Conservation (phyloP, 441 rosid species). For the Syzygium malaccense region DNA sequence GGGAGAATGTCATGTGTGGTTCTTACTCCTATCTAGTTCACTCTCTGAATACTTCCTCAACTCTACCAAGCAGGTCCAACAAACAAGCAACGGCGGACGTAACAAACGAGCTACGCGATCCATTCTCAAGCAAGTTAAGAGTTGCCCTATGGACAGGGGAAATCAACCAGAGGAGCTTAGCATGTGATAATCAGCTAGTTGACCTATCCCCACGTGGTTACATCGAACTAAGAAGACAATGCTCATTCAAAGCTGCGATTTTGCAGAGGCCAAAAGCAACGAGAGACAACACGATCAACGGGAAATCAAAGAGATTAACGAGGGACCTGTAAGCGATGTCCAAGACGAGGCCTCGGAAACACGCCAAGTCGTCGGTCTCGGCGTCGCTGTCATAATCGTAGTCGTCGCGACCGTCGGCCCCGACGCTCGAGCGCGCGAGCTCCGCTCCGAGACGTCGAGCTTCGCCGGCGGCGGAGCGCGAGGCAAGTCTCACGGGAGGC, state of each 20-base stretch:
- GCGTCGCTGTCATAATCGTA: conserved; percentile 3
- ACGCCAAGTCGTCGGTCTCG: conserved; percentile 1
- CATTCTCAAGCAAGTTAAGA: not conserved
- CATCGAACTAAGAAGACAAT: not conserved
- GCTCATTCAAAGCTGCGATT: not conserved
- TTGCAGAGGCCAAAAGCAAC: not conserved
- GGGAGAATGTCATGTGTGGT: not conserved
- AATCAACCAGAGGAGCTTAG: not conserved
- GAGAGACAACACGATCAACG: not conserved
- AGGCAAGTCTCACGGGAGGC: not conserved
- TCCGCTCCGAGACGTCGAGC: not conserved
- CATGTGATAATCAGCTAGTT: not conserved
- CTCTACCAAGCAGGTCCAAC: not conserved
- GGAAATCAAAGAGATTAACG: not conserved
- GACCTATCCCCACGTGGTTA: not conserved
- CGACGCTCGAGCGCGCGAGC: not conserved
- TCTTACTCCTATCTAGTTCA: not conserved
- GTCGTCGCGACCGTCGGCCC: not conserved
- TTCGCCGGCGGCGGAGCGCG: not conserved
- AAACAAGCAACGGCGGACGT: not conserved
- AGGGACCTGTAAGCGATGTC: conserved; percentile 8
- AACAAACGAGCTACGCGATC: not conserved
- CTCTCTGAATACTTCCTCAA: not conserved
- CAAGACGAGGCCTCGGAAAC: conserved; percentile 8
- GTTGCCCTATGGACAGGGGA: not conserved